Base-by-base conservation (phyloP, 1,284 basidiomycete species). In the Ustilago sp. region DNA sequence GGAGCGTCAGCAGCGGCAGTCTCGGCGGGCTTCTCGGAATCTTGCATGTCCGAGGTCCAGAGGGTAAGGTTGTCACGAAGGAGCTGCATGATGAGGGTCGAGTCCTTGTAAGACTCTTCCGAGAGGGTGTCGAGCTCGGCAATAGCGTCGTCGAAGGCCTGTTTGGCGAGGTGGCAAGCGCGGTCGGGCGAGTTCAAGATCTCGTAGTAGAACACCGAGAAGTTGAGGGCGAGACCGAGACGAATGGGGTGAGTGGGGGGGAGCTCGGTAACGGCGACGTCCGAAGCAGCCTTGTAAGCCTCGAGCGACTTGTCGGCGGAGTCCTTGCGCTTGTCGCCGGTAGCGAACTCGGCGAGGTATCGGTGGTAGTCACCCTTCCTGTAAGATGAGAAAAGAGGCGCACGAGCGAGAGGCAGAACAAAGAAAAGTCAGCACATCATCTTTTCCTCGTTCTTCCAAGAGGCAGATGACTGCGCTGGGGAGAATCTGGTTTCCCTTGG, bases 341-440 rank as follows among this genome's bases (percentile, higher is more conserved):
- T 95, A 71, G 97, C 96, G 86, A 99, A 99, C 89, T 99, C 96
- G 86, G 97, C 96, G 82, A 99, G 94, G 90, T 98, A 99, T 85
- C 96, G 95, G 91, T 99, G 96, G 90, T 99, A 99, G 89, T 99
- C 97, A 88, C 97, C 96, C 97, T 96, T 99, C 94, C 95, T 97
- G 82, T 64, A 13, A 55, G 59, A 56, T 41, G 47, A 17, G 53
- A 58, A 39, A 17, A 54, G n/a, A 43, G 32, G 17, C 5, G 45
- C 23, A 32, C 4, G 50, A 45, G 19, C 32, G 19, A 45, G 43
- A 12, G 19, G 36, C 19, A 41, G 12, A 54, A 34, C 2, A 38
- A 32, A 53, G 35, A 28, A 38, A 47, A 38, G 36, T 31, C 17
- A 45, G 9, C 47, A 19, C 2, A 39, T 39, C 36, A 31, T 13